These are phyloP conservation scores for Leccinum barrowsii DNA, from an alignment of 768 basidiomycete species.

Conservation along the genomic window DNA sequence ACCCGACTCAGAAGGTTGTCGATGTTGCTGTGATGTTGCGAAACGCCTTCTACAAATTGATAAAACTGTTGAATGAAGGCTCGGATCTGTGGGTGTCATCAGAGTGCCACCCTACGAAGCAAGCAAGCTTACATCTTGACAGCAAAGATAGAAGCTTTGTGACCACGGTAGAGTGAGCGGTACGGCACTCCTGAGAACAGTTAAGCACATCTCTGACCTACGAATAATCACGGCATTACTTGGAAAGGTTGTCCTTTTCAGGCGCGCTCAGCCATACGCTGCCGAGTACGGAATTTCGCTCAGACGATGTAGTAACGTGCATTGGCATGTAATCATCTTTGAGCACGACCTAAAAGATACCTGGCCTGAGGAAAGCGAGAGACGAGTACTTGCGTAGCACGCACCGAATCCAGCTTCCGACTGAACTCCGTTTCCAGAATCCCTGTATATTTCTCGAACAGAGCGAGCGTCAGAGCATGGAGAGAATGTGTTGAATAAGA, in stretches of 20 bases:
- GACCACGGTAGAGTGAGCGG: conserved; percentile 90
- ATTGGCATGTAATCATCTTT: conserved; percentile 90
- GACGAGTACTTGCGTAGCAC: conserved; percentile 14
- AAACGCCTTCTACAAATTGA: conserved; percentile 92
- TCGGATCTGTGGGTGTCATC: conserved; percentile 55
- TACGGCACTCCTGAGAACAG: conserved; percentile 46
- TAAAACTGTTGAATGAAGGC: conserved; percentile 93
- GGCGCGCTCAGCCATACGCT: conserved; percentile 77
- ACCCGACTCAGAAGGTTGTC: conserved; percentile 91
- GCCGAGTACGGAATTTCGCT: conserved; percentile 71
- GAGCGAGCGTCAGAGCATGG: conserved; percentile 76
- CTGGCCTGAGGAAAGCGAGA: neutral
- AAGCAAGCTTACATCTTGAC: conserved; percentile 63
- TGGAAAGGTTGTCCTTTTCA: conserved; percentile 56
- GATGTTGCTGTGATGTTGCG: conserved; percentile 86
- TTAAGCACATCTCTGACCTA: conserved; percentile 1
- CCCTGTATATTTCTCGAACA: conserved; percentile 88
- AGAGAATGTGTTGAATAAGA: conserved; percentile 82
- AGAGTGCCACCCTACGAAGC: neutral
- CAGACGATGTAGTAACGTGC: conserved; percentile 57
- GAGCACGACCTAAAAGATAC: conserved; percentile 59
- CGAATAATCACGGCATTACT: conserved; percentile 35
- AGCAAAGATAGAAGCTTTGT: conserved; percentile 90
- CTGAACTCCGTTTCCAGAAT: conserved; percentile 81
- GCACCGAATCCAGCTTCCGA: conserved; percentile 74